Percentiles rank a stretch among this genome's conserved stretches.
These are phyloP conservation scores for Cymbopogon flexuosus DNA, from an alignment of 202 grass and related monocot species.

Conservation along the genomic window DNA sequence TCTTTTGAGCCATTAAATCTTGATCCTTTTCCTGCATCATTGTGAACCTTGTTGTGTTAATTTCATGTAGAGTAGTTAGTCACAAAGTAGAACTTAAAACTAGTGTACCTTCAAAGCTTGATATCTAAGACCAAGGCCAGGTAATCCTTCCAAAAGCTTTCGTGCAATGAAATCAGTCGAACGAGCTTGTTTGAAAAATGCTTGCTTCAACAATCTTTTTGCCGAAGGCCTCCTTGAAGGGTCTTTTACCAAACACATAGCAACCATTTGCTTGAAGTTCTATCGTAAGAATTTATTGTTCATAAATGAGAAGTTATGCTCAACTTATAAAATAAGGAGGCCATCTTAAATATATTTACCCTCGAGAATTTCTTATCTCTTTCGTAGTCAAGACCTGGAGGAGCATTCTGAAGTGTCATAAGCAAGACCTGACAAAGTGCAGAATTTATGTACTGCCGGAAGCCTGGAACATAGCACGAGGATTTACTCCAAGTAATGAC, in stretches of 20 bases:
- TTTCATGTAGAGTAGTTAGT: neutral
- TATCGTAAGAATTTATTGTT: conserved; percentile 35
- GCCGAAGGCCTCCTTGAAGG: conserved; percentile 74
- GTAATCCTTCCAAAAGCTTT: conserved; percentile 89
- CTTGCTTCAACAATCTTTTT: conserved; percentile 69
- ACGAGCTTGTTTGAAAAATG: conserved; percentile 93
- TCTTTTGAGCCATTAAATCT: conserved; percentile 87
- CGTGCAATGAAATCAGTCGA: conserved; percentile 69
- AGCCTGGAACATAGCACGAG: neutral
- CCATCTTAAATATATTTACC: conserved; percentile 41
- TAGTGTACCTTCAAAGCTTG: conserved; percentile 77
- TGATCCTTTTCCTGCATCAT: conserved; percentile 78
- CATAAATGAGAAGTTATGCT: conserved; percentile 12
- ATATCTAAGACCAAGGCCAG: conserved; percentile 73
- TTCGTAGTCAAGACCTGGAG: conserved; percentile 79
- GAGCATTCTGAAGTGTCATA: conserved; percentile 94
- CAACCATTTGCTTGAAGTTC: conserved; percentile 95
- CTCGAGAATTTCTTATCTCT: conserved; percentile 79
- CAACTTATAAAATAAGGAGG: neutral
- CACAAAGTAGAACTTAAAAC: conserved; percentile 31
- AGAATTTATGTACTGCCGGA: neutral
- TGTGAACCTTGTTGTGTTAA: conserved; percentile 5
- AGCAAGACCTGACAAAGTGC: conserved; percentile 71
- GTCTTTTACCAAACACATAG: conserved; percentile 91
- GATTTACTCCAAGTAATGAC: neutral